These are phyloP conservation scores for Leccinum boreale DNA, from an alignment of 768 basidiomycete species.

Conservation along the genomic window DNA sequence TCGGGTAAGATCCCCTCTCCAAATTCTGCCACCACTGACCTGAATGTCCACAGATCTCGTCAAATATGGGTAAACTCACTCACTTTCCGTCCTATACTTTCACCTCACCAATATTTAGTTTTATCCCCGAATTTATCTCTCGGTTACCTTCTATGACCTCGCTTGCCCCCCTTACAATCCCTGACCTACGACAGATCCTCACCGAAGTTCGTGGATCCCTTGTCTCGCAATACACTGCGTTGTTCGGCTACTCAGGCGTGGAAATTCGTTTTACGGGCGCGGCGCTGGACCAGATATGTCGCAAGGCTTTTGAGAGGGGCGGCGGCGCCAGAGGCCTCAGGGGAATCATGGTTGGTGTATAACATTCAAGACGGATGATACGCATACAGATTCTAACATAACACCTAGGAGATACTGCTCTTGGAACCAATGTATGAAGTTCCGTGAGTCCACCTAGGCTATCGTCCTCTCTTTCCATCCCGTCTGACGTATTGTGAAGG, in stretches of 20 bases:
- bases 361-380: neutral
- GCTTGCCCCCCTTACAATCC: conserved; percentile 70
- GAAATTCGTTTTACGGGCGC: conserved; percentile 84
- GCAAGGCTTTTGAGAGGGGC: conserved; percentile 72
- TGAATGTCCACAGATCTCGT: conserved; percentile 57
- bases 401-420: conserved; percentile 65
- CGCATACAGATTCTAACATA: neutral
- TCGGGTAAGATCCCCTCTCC: conserved; percentile 39
- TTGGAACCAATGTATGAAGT: conserved; percentile 93
- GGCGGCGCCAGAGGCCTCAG: conserved; percentile 89
- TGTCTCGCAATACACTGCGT: conserved; percentile 82
- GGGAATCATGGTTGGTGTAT: conserved; percentile 71
- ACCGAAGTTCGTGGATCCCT: conserved; percentile 91
- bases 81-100: neutral
- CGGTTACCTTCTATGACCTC: conserved; percentile 91
- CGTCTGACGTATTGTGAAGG: conserved; percentile 31
- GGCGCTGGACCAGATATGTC: conserved; percentile 80
- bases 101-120: conserved; percentile 39
- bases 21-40: neutral
- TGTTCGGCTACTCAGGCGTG: conserved; percentile 80
- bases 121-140: conserved; percentile 94
- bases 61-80: conserved; percentile 64
- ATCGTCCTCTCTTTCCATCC: neutral
- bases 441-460: conserved; percentile 55
- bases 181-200: conserved; percentile 85